Percentiles rank a stretch among this genome's conserved stretches.
phyloP scores from a whole-genome alignment of 805 yeast species.

The Priceomyces carsonii region DNA sequence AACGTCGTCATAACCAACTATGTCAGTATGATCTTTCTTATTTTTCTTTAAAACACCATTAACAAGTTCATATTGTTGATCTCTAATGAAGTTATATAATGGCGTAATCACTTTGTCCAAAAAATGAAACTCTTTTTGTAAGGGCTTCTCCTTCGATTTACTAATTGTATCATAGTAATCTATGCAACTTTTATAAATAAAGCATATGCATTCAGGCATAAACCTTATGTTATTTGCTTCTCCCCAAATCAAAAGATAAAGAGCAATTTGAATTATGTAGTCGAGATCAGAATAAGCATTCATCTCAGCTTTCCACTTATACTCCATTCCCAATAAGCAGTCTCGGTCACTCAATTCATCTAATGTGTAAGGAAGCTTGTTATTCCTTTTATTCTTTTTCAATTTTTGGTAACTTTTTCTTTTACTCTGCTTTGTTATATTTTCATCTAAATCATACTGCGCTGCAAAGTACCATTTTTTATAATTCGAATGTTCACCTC shows the following conservation, averaged over 20 bases:
- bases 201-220: conserved; percentile 44
- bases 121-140: conserved; percentile 21
- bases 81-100: conserved; percentile 57
- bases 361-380: conserved; percentile 34
- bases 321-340: conserved; percentile 20
- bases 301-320: conserved; percentile 72
- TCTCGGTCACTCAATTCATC: conserved; percentile 17
- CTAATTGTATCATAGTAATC: conserved; percentile 20
- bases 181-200: conserved; percentile 28
- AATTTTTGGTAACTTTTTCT: conserved; percentile 29
- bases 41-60: conserved; percentile 58
- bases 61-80: conserved; percentile 61
- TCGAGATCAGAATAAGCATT: conserved; percentile 51
- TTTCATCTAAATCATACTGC: conserved; percentile 73
- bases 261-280: conserved; percentile 64
- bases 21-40: conserved; percentile 66
- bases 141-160: background rate
- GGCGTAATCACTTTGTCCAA: conserved; percentile 47
- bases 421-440: conserved; percentile 48
- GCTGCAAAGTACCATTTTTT: conserved; percentile 93
- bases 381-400: conserved; percentile 29
- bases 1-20: conserved; percentile 58
- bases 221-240: conserved; percentile 68
- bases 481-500: conserved; percentile 85
- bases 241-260: conserved; percentile 70